A percentile compares a stretch with the other conserved stretches of the same genome.
Evolutionary conservation across 2,329 filamentous ascomycete species (phyloP).

Genomic region (Chaetomiaceae sp.): DNA sequence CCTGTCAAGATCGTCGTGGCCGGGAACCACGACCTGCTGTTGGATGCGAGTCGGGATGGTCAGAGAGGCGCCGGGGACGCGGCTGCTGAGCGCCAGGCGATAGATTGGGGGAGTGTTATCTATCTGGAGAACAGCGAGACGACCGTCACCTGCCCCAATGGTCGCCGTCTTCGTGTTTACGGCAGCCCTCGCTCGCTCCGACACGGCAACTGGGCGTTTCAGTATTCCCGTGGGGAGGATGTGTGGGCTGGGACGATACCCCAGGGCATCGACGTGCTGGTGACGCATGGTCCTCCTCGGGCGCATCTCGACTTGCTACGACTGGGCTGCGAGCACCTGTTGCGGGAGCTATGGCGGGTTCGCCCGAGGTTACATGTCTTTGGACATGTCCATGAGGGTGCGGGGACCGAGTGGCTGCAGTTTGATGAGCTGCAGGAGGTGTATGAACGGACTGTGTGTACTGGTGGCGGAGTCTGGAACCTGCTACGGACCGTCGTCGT

Average conservation of each 20-base stretch:
- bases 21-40: slow-evolving; percentile 21
- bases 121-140: slow-evolving; percentile 12
- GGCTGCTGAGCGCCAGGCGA: not conserved
- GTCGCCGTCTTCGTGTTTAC: slow-evolving; percentile 32
- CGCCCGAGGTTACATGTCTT: slow-evolving; percentile 35
- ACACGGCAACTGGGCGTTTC: slow-evolving; percentile 40
- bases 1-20: slow-evolving; percentile 35
- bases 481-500: slow-evolving; percentile 4
- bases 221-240: slow-evolving; percentile 31
- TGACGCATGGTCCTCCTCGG: slow-evolving; percentile 34
- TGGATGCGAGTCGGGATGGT: slow-evolving; percentile 4
- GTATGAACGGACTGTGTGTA: slow-evolving; percentile 5
- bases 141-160: slow-evolving; percentile 29
- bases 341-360: slow-evolving; percentile 32
- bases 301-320: slow-evolving; percentile 32
- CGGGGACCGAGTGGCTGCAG: slow-evolving; percentile 20
- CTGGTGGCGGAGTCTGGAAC: slow-evolving; percentile 14
- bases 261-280: slow-evolving; percentile 20
- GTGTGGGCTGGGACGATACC: slow-evolving; percentile 14
- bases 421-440: slow-evolving; percentile 15
- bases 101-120: slow-evolving; percentile 20
- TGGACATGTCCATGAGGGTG: slow-evolving; percentile 34
- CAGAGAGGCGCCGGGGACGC: not conserved
- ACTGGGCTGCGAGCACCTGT: slow-evolving; percentile 28
- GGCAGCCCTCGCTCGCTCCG: slow-evolving; percentile 34